These are phyloP conservation scores for Paramecium sexaurelia DNA, from an alignment of 73 alveolate species.

Conservation along the genomic window DNA sequence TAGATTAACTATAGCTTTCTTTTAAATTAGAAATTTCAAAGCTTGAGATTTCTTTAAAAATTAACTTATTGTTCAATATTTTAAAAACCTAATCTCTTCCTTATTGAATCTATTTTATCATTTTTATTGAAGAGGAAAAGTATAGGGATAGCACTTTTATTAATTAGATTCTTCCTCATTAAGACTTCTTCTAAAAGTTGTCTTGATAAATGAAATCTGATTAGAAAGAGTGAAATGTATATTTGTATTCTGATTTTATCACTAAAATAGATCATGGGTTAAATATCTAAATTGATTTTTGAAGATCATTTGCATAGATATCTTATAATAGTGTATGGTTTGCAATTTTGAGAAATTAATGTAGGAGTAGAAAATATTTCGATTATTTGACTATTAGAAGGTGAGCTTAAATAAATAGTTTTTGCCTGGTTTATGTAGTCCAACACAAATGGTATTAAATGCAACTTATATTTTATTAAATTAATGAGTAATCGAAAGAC, in stretches of 20 bases:
- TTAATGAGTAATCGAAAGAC: constrained; percentile 5
- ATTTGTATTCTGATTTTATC: constrained; percentile 26
- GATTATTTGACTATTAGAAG: constrained; percentile 21
- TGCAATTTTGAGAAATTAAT: background rate
- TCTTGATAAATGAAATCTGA: constrained; percentile 21
- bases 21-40: background rate
- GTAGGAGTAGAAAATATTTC: constrained; percentile 49
- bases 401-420: background rate
- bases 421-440: constrained; percentile 51
- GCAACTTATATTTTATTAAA: constrained; percentile 33
- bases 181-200: background rate
- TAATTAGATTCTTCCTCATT: constrained; percentile 23
- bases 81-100: constrained; percentile 36
- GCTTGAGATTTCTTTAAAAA: constrained; percentile 15
- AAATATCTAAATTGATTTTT: background rate
- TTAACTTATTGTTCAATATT: constrained; percentile 15
- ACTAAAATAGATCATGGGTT: constrained; percentile 41
- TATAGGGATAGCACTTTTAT: constrained; percentile 23
- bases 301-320: constrained; percentile 41
- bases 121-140: constrained; percentile 7
- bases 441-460: constrained; percentile 21
- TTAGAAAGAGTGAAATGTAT: background rate
- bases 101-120: background rate
- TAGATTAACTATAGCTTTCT: constrained; percentile 15
- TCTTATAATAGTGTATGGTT: background rate